phyloP scores from a whole-genome alignment of 352 stramenopile species.

The Globisporangium rhizosaccharum region DNA sequence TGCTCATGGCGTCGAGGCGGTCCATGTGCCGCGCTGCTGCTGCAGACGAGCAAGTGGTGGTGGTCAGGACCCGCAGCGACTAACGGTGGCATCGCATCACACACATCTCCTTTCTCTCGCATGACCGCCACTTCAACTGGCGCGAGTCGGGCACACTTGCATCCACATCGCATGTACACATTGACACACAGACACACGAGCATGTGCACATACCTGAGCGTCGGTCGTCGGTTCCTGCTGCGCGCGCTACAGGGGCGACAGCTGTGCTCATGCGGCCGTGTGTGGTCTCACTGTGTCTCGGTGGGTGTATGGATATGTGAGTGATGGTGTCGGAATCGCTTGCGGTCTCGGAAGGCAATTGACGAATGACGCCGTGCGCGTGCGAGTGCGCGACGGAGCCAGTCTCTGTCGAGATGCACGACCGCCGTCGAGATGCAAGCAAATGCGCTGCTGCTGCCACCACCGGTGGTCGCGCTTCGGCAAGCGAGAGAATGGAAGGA shows the following conservation, averaged over 20 bases:
- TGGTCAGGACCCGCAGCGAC: not conserved
- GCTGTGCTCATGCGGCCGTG: slow-evolving; percentile 8
- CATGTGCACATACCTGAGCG: slow-evolving; percentile 2
- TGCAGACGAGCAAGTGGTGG: not conserved
- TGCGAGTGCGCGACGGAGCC: too few relatives aligned
- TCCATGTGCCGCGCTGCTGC: slow-evolving; percentile 2
- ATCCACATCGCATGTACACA: not conserved
- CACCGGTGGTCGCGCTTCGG: too few relatives aligned
- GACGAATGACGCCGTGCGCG: too few relatives aligned
- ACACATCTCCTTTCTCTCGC: too few relatives aligned
- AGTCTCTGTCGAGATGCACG: too few relatives aligned
- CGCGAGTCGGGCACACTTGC: too few relatives aligned
- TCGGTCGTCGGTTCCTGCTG: slow-evolving; percentile 12
- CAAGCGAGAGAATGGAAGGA: too few relatives aligned
- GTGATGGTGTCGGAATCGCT: not conserved
- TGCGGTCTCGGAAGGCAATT: not conserved
- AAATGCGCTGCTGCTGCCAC: too few relatives aligned
- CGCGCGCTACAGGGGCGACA: slow-evolving; percentile 7
- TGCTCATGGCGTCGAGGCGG: slow-evolving; percentile 17
- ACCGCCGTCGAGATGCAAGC: too few relatives aligned
- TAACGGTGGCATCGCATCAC: not conserved
- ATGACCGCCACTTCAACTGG: too few relatives aligned
- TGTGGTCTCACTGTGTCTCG: not conserved
- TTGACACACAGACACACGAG: not conserved
- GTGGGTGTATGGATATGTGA: not conserved